These are phyloP conservation scores for Serendipita sp. DNA, from an alignment of 768 basidiomycete species.

Conservation along the genomic window DNA sequence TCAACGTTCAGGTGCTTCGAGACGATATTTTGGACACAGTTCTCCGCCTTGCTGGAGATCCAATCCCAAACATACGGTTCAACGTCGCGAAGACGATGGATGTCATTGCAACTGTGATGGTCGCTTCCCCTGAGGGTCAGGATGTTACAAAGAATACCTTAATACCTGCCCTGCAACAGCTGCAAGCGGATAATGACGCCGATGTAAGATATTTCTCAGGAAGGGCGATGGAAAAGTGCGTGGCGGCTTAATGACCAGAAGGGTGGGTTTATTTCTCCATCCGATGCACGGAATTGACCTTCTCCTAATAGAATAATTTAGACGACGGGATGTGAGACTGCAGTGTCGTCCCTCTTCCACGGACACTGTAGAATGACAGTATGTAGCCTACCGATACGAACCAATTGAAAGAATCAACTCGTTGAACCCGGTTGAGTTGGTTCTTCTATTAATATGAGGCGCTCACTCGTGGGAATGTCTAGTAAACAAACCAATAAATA, in stretches of 20 bases:
- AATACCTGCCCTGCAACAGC: constrained; percentile 67
- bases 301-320: not conserved
- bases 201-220: constrained; percentile 92
- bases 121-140: constrained; percentile 46
- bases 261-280: not conserved
- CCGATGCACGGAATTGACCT: not conserved
- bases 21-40: constrained; percentile 74
- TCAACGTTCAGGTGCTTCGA: constrained; percentile 69
- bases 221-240: constrained; percentile 49
- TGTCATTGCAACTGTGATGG: constrained; percentile 62
- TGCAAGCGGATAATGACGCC: constrained; percentile 79
- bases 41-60: constrained; percentile 66
- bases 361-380: not conserved
- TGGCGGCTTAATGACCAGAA: not conserved
- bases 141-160: constrained; percentile 60
- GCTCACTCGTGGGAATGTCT: too few species aligned
- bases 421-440: too few species aligned
- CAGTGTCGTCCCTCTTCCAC: not conserved
- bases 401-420: not conserved
- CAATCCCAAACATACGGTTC: constrained; percentile 98
- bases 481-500: too few species aligned
- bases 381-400: not conserved
- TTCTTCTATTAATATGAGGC: too few species aligned
- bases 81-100: constrained; percentile 95
- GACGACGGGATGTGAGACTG: not conserved